Evolutionary conservation across 495 filamentous ascomycete species (phyloP).

Genomic region (Collariella sp.): DNA sequence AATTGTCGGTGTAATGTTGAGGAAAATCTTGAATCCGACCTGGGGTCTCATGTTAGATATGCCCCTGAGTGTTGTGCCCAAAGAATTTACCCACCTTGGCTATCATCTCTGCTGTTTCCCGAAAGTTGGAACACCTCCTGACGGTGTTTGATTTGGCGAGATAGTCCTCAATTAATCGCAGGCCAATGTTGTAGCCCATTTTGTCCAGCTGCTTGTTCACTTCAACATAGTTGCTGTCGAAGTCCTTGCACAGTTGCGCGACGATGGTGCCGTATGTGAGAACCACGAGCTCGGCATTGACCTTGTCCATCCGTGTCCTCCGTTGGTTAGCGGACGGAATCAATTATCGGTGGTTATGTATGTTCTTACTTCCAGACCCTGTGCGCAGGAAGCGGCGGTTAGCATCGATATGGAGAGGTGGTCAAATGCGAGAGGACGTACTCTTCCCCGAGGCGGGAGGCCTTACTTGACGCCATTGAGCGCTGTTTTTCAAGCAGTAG

Average conservation of each 20-base stretch:
- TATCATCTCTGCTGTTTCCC: slow-evolving; percentile 94
- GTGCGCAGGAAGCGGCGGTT: neutral
- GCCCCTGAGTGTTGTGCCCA: neutral
- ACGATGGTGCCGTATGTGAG: slow-evolving; percentile 98
- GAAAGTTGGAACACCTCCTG: slow-evolving; percentile 77
- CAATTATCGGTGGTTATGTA: neutral
- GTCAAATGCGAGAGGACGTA: too few relatives aligned
- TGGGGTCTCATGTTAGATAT: slow-evolving; percentile 26
- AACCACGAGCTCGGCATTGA: slow-evolving; percentile 89
- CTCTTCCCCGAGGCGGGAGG: slow-evolving; percentile 94
- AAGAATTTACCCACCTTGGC: slow-evolving; percentile 57
- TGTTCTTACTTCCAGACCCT: slow-evolving; percentile 94
- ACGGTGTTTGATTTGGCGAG: slow-evolving; percentile 86
- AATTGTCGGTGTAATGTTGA: slow-evolving; percentile 92
- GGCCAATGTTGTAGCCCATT: slow-evolving; percentile 98
- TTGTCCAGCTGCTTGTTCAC: slow-evolving; percentile 96
- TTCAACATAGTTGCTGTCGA: slow-evolving; percentile 82
- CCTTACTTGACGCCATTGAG: slow-evolving; percentile 76
- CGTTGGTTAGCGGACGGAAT: slow-evolving; percentile 6
- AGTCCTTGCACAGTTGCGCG: slow-evolving; percentile 91
- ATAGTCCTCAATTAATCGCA: slow-evolving; percentile 95
- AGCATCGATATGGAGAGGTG: neutral
- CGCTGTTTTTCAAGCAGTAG: neutral
- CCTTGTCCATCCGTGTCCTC: slow-evolving; percentile 60
- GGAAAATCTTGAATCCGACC: slow-evolving; percentile 98